Evolutionary conservation across 805 yeast genomes (phyloP).

Genomic region (Metschnikowia kunwiensis): DNA sequence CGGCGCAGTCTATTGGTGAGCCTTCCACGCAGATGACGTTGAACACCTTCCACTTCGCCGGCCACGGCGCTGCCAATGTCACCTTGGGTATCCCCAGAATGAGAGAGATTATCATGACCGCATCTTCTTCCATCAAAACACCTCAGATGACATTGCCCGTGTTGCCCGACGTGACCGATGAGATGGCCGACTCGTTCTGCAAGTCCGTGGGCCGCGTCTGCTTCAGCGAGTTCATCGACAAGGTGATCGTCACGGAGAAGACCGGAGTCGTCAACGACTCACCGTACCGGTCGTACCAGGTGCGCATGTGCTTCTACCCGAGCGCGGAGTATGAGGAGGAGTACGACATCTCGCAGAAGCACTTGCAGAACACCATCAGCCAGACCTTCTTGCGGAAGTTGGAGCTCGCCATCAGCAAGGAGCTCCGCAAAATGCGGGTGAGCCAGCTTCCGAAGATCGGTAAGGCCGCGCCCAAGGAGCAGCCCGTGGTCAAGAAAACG

Average conservation of each 20-base stretch:
- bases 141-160: conserved; percentile 98
- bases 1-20: conserved; percentile 97
- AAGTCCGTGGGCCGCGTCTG: conserved; percentile 82
- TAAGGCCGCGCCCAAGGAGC: conserved; percentile 55
- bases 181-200: conserved; percentile 88
- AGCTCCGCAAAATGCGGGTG: conserved; percentile 76
- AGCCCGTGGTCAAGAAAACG: conserved; percentile 24
- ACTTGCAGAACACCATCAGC: conserved; percentile 68
- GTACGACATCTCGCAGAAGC: conserved; percentile 80
- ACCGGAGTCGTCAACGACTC: conserved; percentile 58
- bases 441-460: conserved; percentile 60
- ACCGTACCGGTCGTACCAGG: conserved; percentile 67
- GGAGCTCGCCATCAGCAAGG: conserved; percentile 73
- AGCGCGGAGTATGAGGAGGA: conserved; percentile 76
- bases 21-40: conserved; percentile 99
- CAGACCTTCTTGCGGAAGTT: conserved; percentile 63
- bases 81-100: conserved; percentile 99
- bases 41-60: conserved; percentile 97
- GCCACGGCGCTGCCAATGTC: conserved; percentile 99
- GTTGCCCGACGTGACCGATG: conserved; percentile 73
- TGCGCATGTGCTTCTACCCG: conserved; percentile 73
- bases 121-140: conserved; percentile 92
- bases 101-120: conserved; percentile 99
- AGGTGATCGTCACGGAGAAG: conserved; percentile 82
- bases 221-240: conserved; percentile 84